Percentiles rank a stretch among this genome's conserved stretches.
These are phyloP conservation scores for Saccharomycopsis javanensis DNA, from an alignment of 805 yeast genomes.

Conservation along the genomic window DNA sequence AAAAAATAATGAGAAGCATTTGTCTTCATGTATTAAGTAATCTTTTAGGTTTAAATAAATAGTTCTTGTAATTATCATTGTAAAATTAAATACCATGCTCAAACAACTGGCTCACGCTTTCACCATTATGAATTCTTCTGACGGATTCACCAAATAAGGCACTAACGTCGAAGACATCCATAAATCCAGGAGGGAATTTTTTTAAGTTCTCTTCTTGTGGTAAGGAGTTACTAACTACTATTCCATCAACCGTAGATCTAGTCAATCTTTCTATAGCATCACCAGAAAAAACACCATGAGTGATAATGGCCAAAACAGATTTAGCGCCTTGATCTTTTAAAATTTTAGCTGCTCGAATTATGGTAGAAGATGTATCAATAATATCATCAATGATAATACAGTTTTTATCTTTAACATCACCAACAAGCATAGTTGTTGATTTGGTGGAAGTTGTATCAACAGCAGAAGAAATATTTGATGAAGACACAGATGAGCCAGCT, in stretches of 20 bases:
- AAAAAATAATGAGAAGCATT: not conserved
- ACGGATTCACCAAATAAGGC: constrained; percentile 89
- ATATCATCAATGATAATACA: constrained; percentile 92
- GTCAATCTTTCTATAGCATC: constrained; percentile 72
- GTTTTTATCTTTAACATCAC: constrained; percentile 77
- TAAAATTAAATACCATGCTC: constrained; percentile 52
- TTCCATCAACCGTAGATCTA: constrained; percentile 64
- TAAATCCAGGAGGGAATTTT: constrained; percentile 43
- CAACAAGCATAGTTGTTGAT: constrained; percentile 88
- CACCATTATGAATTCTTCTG: constrained; percentile 94
- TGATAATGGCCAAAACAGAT: constrained; percentile 75
- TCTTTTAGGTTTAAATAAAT: not conserved
- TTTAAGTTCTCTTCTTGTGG: constrained; percentile 61
- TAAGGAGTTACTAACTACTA: constrained; percentile 83
- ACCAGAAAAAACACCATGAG: constrained; percentile 90
- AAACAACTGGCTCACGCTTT: constrained; percentile 85
- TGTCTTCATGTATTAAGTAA: not conserved
- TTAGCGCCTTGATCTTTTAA: constrained; percentile 90
- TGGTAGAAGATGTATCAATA: constrained; percentile 87
- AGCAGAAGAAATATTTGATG: not conserved
- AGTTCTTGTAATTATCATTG: not conserved
- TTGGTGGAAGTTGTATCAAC: not conserved
- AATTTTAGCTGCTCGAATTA: constrained; percentile 84
- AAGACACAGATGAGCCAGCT: not conserved
- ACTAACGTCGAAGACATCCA: constrained; percentile 82